Evolutionary conservation across 768 basidiomycete genomes (phyloP), one percentile per base, ranked within the genome.

Genomic region (Termitomyces sp.): DNA sequence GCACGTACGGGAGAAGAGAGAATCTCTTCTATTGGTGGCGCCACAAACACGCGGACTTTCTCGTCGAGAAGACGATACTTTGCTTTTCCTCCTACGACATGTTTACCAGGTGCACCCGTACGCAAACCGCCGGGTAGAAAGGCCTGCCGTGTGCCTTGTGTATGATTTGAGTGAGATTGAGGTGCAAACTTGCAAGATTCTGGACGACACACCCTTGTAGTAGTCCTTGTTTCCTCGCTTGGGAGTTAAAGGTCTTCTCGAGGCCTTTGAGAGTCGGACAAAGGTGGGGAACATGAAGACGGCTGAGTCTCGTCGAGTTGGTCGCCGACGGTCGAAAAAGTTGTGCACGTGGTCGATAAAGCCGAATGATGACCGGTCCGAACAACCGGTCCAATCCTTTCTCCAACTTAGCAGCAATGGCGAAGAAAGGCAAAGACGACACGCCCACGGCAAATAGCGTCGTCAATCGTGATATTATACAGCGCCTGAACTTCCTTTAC

Each of bases 151-250:
- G 87, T 95, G 37, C 93, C 92, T 94, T 38, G 16, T 63, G 11
- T 55, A 50, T 23, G 50, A 23, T 47, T 41, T 21, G 10, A 29
- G 23, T 52, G n/a, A 35, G 38, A 14, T 27, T 11, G 32, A 46
- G 21, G n/a, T 47, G 14, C 16, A 31, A 35, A 45, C 45, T 34
- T 23, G 35, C 40, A 32, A 53, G 7, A 43, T 21, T 31, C 23
- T n/a, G 17, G 7, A 35, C 34, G 57, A 37, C 73, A n/a, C 7
- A 89, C 96, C 96, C 73, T 98, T 98, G 80, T 97, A 98, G 69
- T 80, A 98, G 68, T 99, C 93, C 66, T 98, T 98, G 76, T 97
- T 97, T 16, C 84, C 96, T 46, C 86, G 75, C 70, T 98, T 98
- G 0, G 91, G 78, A 0, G 89, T 94, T 49, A 98, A 76, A 2